phyloP scores from a whole-genome alignment of 2,329 filamentous ascomycete genomes.

The Aspergillus novoparasiticus region DNA sequence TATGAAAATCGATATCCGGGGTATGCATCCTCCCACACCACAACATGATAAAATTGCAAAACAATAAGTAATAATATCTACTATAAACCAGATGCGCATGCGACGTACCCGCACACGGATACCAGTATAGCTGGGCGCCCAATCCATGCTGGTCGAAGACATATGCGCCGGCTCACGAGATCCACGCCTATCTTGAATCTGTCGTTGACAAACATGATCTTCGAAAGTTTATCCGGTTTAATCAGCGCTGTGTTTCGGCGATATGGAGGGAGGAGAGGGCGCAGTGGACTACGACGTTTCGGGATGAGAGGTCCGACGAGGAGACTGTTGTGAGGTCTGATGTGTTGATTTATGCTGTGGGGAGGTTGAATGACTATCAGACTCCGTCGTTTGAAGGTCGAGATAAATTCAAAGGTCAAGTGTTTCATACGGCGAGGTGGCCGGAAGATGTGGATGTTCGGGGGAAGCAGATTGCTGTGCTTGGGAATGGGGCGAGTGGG shows the following conservation, averaged over 20 bases:
- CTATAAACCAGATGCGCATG: not conserved
- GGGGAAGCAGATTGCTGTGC: conserved; percentile 31
- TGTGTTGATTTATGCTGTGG: conserved; percentile 10
- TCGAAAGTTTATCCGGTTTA: not conserved
- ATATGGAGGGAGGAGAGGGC: not conserved
- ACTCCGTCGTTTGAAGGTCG: conserved; percentile 34
- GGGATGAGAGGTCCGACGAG: not conserved
- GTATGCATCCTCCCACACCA: not conserved
- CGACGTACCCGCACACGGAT: conserved; percentile 13
- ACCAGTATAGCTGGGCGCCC: conserved; percentile 9
- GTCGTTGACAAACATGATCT: conserved; percentile 6
- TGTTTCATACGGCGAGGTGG: conserved; percentile 32
- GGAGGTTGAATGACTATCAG: conserved; percentile 19
- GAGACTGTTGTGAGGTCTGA: conserved; percentile 5
- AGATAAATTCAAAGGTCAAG: conserved; percentile 28
- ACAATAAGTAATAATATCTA: not conserved
- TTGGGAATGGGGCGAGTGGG: conserved; percentile 37
- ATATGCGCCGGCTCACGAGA: not conserved
- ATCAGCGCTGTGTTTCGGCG: conserved; percentile 6
- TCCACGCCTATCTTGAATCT: conserved; percentile 6
- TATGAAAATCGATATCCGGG: conserved; percentile 2
- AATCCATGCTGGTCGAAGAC: conserved; percentile 12
- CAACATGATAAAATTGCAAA: no score
- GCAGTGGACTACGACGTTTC: conserved; percentile 4
- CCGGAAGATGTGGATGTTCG: conserved; percentile 24